Evolutionary conservation across 2,329 filamentous ascomycete genomes (phyloP).

Genomic region (Hypoxylon sp.): DNA sequence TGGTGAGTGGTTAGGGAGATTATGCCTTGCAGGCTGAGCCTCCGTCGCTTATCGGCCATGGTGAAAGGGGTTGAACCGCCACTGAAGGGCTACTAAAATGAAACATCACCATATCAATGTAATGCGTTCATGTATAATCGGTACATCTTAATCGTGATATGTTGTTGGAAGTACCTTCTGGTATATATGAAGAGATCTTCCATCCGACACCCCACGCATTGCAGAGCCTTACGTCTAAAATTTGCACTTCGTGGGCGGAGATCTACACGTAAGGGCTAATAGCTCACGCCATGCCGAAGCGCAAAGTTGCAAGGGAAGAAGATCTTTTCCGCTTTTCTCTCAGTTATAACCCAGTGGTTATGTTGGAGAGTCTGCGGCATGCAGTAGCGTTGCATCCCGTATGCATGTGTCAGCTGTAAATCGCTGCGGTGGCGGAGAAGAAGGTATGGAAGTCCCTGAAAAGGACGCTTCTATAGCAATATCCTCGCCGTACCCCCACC

Average conservation of each 20-base stretch:
- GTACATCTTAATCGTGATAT: slow-evolving; percentile 4
- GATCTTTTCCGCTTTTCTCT: slow-evolving; percentile 43
- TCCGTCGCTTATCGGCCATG: background rate
- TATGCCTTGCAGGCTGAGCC: slow-evolving; percentile 20
- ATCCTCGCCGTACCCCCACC: slow-evolving; percentile 40
- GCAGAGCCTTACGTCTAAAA: slow-evolving; percentile 32
- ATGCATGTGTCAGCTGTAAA: slow-evolving; percentile 43
- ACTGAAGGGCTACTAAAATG: slow-evolving; percentile 1
- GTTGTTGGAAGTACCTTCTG: slow-evolving; percentile 12
- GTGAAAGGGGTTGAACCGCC: background rate
- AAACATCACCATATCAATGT: background rate
- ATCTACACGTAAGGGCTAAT: slow-evolving; percentile 31
- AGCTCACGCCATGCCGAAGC: slow-evolving; percentile 28
- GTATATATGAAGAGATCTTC: slow-evolving; percentile 15
- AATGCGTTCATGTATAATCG: slow-evolving; percentile 3
- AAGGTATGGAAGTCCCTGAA: slow-evolving; percentile 33
- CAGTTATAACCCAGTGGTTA: slow-evolving; percentile 31
- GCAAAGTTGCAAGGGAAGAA: slow-evolving; percentile 20
- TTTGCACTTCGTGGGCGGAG: slow-evolving; percentile 21
- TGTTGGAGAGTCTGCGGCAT: slow-evolving; percentile 38
- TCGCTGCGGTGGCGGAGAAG: slow-evolving; percentile 27
- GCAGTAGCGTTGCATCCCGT: slow-evolving; percentile 39
- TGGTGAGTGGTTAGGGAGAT: background rate
- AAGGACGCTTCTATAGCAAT: slow-evolving; percentile 27
- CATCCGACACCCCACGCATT: slow-evolving; percentile 25